Evolutionary conservation across 805 yeast species (phyloP), one percentile per base, ranked within the genome.

Genomic region (Hanseniaspora jakobsenii): DNA sequence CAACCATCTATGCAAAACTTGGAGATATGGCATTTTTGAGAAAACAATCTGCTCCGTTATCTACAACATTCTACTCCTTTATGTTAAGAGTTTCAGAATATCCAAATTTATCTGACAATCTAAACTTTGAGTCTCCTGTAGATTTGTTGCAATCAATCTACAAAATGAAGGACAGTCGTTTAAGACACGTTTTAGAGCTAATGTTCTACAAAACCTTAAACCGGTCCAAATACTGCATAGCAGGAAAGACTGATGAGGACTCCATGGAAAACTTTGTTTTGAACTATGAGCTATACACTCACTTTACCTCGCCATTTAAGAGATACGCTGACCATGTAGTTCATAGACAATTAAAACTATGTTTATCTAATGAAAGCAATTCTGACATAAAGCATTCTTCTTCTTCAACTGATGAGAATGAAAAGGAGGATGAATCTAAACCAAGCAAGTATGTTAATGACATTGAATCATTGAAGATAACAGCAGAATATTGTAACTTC

Each of bases 401-500:
- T n/a, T n/a, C n/a, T n/a, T n/a, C n/a, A n/a, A n/a, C n/a, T n/a
- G n/a, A n/a, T n/a, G n/a, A n/a, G n/a, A n/a, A n/a, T n/a, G n/a
- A n/a, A n/a, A n/a, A n/a, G n/a, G n/a, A n/a, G n/a, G n/a, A n/a
- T n/a, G n/a, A n/a, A n/a, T n/a, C n/a, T n/a, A n/a, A 59, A 16
- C 74, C 72, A 39, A 83, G 77, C 50, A 57, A 73, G 44, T 89
- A 81, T 32, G 26, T 38, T 12, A 74, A 72, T 38, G 84, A 78
- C 48, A 57, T 75, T 43, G 89, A 81, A 30, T 67, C 86, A 0
- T 66, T 87, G 53, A 80, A 82, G 55, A 80, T 83, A 54, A 73
- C 83, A 26, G 80, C 94, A 9, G 95, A 89, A 55, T 87, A 86
- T 60, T 89, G 96, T 63, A 86, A 85, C 54, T 91, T 89, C 70